These are phyloP conservation scores for Fraxinus sp. DNA, from an alignment of 305 asterid genomes.

Conservation along the genomic window DNA sequence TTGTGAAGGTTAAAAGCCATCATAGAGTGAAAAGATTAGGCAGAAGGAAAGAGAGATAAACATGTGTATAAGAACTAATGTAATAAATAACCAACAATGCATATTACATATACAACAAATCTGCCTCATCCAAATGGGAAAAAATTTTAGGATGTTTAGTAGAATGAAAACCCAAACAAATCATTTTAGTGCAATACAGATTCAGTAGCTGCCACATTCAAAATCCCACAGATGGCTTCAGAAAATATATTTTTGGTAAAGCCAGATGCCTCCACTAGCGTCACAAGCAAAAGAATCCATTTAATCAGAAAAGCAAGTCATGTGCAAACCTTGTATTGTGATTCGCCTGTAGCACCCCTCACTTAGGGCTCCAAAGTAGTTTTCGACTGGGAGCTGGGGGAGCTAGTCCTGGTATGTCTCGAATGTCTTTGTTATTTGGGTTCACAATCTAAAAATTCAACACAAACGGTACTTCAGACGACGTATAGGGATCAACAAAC, in stretches of 20 bases:
- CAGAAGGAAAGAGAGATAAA: background rate
- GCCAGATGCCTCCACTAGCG: conserved; percentile 24
- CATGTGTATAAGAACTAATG: background rate
- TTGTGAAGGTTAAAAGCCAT: background rate
- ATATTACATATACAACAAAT: conserved; percentile 28
- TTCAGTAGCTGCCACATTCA: conserved; percentile 22
- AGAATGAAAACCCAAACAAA: conserved; percentile 24
- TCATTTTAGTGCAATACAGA: conserved; percentile 23
- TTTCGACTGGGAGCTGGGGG: conserved; percentile 82
- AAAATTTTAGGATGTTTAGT: conserved; percentile 26
- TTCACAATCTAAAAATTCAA: conserved; percentile 65
- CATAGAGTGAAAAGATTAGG: background rate
- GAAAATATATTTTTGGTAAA: background rate
- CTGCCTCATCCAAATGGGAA: conserved; percentile 28
- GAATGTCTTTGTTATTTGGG: conserved; percentile 74
- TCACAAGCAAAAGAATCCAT: conserved; percentile 8
- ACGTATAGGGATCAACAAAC: conserved; percentile 2
- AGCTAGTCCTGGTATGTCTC: conserved; percentile 91
- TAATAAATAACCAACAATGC: background rate
- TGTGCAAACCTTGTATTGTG: conserved; percentile 16
- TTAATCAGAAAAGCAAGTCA: conserved; percentile 26
- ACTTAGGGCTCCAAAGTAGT: conserved; percentile 56
- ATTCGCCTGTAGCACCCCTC: conserved; percentile 25
- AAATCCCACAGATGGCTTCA: conserved; percentile 20
- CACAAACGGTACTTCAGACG: conserved; percentile 13